phyloP scores from a whole-genome alignment of 1,139 yeast species.

The Taphrina deformans region DNA sequence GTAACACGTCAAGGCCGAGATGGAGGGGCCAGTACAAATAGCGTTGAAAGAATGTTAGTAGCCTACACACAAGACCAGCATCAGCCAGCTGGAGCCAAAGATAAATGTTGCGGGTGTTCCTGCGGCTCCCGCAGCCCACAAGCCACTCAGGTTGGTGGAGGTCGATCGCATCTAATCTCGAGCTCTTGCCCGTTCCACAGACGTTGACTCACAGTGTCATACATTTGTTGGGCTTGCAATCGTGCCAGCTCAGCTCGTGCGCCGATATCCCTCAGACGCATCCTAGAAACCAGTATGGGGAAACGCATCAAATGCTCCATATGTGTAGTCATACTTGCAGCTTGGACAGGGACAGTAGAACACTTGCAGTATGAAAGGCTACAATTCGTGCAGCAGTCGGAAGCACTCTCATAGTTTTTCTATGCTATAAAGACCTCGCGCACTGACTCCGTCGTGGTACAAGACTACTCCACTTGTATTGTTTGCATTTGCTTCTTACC shows the following conservation, averaged over 20 bases:
- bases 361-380: too few species aligned
- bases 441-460: too few species aligned
- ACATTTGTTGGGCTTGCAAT: background rate
- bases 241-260: too few species aligned
- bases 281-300: too few species aligned
- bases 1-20: background rate
- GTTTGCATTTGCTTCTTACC: constrained; percentile 27
- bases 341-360: too few species aligned
- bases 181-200: too few species aligned
- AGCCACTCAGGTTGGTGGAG: background rate
- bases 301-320: too few species aligned
- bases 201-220: background rate
- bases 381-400: too few species aligned
- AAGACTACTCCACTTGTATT: constrained; percentile 35
- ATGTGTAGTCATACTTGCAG: too few species aligned
- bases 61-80: background rate
- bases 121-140: constrained; percentile 10
- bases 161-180: background rate
- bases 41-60: background rate
- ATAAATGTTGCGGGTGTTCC: constrained; percentile 20
- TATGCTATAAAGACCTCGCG: too few species aligned
- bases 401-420: too few species aligned
- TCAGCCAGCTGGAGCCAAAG: background rate
- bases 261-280: too few species aligned
- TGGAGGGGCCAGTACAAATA: background rate